Conservation (phyloP, 148 eudicot genomes). For the Euryodendron excelsum region DNA sequence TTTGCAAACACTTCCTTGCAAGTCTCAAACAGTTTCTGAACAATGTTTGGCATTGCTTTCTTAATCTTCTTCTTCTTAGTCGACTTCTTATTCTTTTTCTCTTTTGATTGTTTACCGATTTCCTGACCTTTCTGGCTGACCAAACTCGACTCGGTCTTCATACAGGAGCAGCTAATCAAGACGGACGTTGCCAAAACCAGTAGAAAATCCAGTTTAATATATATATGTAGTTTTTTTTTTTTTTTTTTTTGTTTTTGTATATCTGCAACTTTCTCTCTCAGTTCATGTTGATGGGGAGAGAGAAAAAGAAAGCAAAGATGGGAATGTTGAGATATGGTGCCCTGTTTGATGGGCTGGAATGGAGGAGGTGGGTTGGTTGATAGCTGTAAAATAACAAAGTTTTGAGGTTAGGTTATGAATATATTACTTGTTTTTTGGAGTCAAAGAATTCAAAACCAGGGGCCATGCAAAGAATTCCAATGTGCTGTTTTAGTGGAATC, state of each 20-base stretch:
- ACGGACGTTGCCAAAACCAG: neutral
- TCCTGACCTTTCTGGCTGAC: conserved; percentile 9
- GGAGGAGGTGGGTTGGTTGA: neutral
- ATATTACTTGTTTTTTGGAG: neutral
- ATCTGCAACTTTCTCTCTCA: no score
- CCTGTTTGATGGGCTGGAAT: neutral
- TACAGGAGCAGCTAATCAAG: neutral
- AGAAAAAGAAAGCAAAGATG: neutral
- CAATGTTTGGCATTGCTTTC: conserved; percentile 12
- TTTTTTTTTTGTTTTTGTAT: no score
- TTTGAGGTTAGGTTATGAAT: no score
- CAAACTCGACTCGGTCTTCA: no score
- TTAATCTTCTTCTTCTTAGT: conserved; percentile 23
- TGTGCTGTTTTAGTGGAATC: neutral
- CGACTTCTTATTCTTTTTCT: neutral
- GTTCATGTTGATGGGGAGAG: no score
- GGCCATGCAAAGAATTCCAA: neutral
- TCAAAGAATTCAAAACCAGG: neutral
- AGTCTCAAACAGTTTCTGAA: conserved; percentile 34
- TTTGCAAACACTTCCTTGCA: conserved; percentile 43
- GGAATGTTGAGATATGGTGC: neutral
- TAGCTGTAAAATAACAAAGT: no score
- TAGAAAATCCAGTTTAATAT: no score
- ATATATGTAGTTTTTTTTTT: no score
- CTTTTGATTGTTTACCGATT: conserved; percentile 10